Evolutionary conservation across 305 asterid genomes (phyloP).

Genomic region (Euphrasia arctica): DNA sequence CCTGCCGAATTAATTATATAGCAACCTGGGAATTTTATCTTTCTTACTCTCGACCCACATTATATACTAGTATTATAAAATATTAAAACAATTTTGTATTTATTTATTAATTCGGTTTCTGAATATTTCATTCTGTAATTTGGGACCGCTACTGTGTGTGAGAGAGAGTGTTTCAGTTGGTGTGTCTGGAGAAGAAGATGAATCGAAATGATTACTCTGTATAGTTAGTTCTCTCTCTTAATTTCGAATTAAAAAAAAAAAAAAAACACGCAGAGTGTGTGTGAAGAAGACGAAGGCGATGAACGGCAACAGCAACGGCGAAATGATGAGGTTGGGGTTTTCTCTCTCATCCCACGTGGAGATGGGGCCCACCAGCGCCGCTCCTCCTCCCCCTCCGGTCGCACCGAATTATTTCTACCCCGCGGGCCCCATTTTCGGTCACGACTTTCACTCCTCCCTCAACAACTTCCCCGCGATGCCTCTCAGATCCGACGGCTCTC

Average conservation of each 20-base stretch:
- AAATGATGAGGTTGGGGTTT: constrained; percentile 45
- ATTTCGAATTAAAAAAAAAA: too few species aligned
- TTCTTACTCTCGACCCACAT: too few species aligned
- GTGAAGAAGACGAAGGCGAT: constrained; percentile 4
- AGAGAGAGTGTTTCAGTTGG: not conserved
- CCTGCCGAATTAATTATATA: too few species aligned
- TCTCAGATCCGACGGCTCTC: constrained; percentile 59
- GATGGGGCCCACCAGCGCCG: constrained; percentile 34
- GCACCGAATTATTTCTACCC: not conserved
- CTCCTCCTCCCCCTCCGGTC: not conserved
- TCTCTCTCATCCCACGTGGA: constrained; percentile 59
- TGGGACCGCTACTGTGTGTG: not conserved
- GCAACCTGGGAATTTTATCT: too few species aligned
- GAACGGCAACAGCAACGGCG: constrained; percentile 30
- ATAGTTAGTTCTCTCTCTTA: not conserved
- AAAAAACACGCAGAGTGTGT: too few species aligned
- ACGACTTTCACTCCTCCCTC: not conserved
- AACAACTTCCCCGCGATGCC: constrained; percentile 39
- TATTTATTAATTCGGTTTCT: not conserved
- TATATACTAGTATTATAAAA: too few species aligned
- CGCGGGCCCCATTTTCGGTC: not conserved
- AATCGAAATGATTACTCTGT: not conserved
- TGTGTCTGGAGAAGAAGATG: not conserved
- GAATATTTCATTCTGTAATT: not conserved
- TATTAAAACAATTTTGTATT: too few species aligned